Evolutionary conservation across 1,284 basidiomycete genomes (phyloP), one percentile per base, ranked within the genome.

Genomic region (Somion occarium): DNA sequence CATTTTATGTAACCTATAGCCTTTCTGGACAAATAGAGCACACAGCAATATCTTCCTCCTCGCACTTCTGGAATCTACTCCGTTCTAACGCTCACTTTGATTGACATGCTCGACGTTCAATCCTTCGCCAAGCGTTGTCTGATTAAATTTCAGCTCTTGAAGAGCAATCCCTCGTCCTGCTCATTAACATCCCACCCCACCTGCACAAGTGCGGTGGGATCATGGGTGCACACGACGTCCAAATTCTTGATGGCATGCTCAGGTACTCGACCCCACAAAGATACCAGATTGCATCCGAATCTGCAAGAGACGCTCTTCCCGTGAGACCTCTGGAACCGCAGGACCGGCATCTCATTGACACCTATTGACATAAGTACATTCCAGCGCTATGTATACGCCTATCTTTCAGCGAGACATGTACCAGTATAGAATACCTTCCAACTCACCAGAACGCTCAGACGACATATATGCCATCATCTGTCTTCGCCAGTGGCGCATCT

Each of bases 1-100:
- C 50, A 56, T 61, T n/a, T 68, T 65, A 66, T 59, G 62, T 67
- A 67, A 66, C 55, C 54, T 53, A 59, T 55, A 53, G 38, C 23
- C 42, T 26, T 41, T 44, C 27, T 47, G n/a, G 44, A 30, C 48
- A 44, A 25, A 37, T 38, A 30, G 44, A 30, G 24, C 38, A 34
- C 54, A 56, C 49, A 41, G 49, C 49, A 53, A 59, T 59, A 53
- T 37, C 41, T 45, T 38, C 52, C 3, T 24, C 24, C 43, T 53
- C 27, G 15, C 26, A 20, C 44, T 22, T 39, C 46, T 38, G 3
- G 42, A 43, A 43, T 23, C 19, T 43, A 24, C 22, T 19, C 20
- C 22, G 19, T 46, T 26, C 43, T 51, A 45, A 45, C 37, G 26
- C 49, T 38, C 44, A n/a, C 19, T 2, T n/a, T 39, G 22, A 39